A percentile compares a stretch with the other conserved stretches of the same genome.
phyloP scores from a whole-genome alignment of 1,284 basidiomycete species.

The Irpex sp. region DNA sequence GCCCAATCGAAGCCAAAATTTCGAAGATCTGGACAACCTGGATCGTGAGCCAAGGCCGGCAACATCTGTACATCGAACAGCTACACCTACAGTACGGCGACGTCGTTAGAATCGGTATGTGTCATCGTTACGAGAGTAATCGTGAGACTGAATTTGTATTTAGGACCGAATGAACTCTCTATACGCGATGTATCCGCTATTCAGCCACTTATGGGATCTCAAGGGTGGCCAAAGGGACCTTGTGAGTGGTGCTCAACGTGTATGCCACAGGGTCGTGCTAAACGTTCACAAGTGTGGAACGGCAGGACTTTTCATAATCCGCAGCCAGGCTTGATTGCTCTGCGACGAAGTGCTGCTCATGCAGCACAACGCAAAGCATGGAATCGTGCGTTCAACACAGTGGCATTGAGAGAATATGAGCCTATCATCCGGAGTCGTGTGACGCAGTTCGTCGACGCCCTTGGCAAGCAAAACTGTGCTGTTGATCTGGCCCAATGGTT shows the following conservation, averaged over 20 bases:
- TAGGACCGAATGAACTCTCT: constrained; percentile 38
- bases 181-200: constrained; percentile 28
- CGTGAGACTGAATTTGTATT: not conserved
- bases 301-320: constrained; percentile 14
- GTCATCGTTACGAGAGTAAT: not conserved
- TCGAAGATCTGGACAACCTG: constrained; percentile 9
- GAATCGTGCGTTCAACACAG: constrained; percentile 37
- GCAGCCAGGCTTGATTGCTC: constrained; percentile 24
- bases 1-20: constrained; percentile 5
- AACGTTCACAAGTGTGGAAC: not conserved
- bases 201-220: constrained; percentile 27
- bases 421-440: constrained; percentile 30
- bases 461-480: constrained; percentile 19
- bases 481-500: constrained; percentile 33
- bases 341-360: constrained; percentile 32
- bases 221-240: constrained; percentile 36
- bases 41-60: not conserved
- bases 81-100: constrained; percentile 14
- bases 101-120: constrained; percentile 13
- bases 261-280: not conserved
- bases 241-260: constrained; percentile 11
- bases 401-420: constrained; percentile 36
- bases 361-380: constrained; percentile 36
- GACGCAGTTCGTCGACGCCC: constrained; percentile 29
- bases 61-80: constrained; percentile 1